Conservation (phyloP, 2,329 filamentous ascomycete species). For the Apiospora phragmitis region DNA sequence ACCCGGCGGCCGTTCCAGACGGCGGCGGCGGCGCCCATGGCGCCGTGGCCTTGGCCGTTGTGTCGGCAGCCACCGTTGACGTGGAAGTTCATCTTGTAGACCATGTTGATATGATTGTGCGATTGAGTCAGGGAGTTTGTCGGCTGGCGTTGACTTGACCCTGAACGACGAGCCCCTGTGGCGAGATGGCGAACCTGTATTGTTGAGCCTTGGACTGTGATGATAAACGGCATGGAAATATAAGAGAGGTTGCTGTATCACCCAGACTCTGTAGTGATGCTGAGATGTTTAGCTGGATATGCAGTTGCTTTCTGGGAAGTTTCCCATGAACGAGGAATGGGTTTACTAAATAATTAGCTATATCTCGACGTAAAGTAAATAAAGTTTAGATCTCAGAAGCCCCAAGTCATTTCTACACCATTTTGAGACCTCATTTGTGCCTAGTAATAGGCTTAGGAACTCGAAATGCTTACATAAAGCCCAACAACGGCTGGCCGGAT, state of each 20-base stretch:
- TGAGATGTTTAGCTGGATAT: background rate
- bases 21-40: constrained; percentile 33
- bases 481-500: background rate
- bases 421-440: background rate
- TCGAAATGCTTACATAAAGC: background rate
- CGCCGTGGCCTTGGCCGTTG: constrained; percentile 25
- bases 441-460: no score
- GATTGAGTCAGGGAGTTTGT: no score
- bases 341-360: no score
- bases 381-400: background rate
- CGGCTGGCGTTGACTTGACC: background rate
- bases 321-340: no score
- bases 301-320: background rate
- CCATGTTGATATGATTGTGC: constrained; percentile 23
- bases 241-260: background rate
- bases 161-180: background rate
- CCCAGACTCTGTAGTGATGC: background rate
- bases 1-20: constrained; percentile 15
- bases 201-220: background rate
- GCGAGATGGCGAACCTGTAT: background rate
- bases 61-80: constrained; percentile 35
- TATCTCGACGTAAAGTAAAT: background rate
- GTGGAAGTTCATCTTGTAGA: constrained; percentile 34
- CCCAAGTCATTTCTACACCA: background rate
- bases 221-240: background rate